Conservation (phyloP, 345 rosid genomes). For the Gossypium longicalyx region DNA sequence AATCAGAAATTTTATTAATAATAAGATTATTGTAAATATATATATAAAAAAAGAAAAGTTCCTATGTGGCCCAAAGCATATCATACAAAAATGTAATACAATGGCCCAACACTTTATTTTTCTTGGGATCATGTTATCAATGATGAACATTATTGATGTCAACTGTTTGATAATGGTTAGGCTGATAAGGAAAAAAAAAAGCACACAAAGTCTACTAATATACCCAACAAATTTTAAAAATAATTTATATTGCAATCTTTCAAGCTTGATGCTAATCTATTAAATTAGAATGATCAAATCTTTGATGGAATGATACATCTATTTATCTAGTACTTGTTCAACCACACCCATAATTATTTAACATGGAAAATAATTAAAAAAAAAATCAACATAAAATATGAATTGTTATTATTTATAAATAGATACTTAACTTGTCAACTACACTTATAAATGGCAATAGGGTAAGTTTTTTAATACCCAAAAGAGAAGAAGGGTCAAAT, state of each 20-base stretch:
- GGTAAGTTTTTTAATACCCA: neutral
- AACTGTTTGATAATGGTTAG: neutral
- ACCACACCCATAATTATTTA: neutral
- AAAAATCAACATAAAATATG: neutral
- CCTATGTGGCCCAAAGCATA: no score
- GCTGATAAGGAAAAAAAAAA: neutral
- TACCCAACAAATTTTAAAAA: neutral
- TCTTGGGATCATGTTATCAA: no score
- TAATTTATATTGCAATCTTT: neutral
- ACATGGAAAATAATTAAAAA: neutral
- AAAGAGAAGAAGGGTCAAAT: neutral
- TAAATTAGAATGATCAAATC: neutral
- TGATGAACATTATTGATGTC: neutral
- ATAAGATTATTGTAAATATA: no score
- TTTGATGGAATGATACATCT: neutral
- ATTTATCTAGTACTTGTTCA: neutral
- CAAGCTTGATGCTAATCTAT: neutral
- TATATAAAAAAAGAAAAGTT: no score
- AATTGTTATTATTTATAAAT: neutral
- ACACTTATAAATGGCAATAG: neutral
- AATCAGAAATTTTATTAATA: no score
- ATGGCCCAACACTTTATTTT: no score
- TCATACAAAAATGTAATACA: no score
- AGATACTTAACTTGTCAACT: neutral
- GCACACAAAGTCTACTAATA: neutral